phyloP scores from a whole-genome alignment of 148 eudicot genomes.

The Rhododendron mucronatum region DNA sequence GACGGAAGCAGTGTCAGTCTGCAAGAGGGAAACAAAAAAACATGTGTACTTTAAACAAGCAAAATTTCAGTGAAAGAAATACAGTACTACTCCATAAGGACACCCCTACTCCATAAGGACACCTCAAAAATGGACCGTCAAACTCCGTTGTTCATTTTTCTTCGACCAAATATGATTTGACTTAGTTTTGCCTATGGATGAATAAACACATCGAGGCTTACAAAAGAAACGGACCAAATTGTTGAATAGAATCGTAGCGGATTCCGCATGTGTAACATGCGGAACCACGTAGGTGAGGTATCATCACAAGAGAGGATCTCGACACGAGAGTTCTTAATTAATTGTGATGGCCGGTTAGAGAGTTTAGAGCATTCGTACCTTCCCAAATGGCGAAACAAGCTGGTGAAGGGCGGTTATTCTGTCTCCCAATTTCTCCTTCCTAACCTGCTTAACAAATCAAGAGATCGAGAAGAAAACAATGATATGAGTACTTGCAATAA shows the following conservation, averaged over 20 bases:
- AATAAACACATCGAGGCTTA: neutral
- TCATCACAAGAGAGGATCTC: neutral
- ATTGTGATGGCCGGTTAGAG: neutral
- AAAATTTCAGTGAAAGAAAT: neutral
- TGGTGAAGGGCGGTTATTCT: constrained; percentile 83
- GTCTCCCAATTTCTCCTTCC: constrained; percentile 87
- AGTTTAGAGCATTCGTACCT: constrained; percentile 39
- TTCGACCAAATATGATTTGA: neutral
- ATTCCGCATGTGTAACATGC: neutral
- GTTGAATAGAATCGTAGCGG: neutral
- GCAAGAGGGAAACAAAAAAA: constrained; percentile 27
- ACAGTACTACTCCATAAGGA: too few species aligned
- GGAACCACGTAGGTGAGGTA: neutral
- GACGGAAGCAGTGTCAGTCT: constrained; percentile 99
- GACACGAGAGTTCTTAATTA: neutral
- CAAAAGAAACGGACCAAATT: neutral
- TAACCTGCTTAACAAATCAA: constrained; percentile 39
- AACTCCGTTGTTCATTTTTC: neutral
- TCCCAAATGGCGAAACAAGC: constrained; percentile 86
- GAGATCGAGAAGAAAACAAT: neutral
- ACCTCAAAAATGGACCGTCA: neutral
- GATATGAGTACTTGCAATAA: constrained; percentile 13
- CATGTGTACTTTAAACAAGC: neutral
- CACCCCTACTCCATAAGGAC: neutral
- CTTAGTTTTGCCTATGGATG: too few species aligned